Conservation (phyloP, 331 rosid species). For the Dryas integrifolia region DNA sequence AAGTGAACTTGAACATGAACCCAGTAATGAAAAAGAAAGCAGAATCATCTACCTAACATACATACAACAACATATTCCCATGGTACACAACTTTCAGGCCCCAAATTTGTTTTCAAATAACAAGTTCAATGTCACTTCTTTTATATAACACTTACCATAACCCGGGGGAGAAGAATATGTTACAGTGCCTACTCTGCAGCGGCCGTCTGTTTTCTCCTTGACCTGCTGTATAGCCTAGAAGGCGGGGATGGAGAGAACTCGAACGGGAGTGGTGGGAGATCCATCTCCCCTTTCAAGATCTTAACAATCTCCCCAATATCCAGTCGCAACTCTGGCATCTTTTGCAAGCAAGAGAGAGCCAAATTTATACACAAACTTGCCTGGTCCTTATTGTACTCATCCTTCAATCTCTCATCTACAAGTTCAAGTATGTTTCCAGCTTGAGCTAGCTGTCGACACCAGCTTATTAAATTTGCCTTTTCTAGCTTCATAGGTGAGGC, state of each 20-base stretch:
- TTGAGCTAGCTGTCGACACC: conserved; percentile 85
- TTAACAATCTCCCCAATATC: conserved; percentile 76
- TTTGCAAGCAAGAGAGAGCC: conserved; percentile 77
- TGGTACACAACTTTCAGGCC: conserved; percentile 20
- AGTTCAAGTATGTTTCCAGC: conserved; percentile 74
- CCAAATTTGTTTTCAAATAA: conserved; percentile 12
- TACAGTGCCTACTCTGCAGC: conserved; percentile 39
- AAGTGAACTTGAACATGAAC: conserved; percentile 4
- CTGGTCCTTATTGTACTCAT: conserved; percentile 68
- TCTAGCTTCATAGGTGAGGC: conserved; percentile 95
- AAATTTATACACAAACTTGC: conserved; percentile 77
- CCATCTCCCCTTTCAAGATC: conserved; percentile 86
- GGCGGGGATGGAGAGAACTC: conserved; percentile 93
- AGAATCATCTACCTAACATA: conserved; percentile 28
- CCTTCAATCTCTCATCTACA: conserved; percentile 73
- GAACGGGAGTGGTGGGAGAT: conserved; percentile 65
- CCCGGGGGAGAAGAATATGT: conserved; percentile 22
- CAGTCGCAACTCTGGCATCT: conserved; percentile 82
- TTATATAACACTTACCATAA: conserved; percentile 26
- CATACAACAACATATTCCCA: conserved; percentile 29
- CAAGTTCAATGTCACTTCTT: conserved; percentile 16
- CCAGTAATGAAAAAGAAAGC: conserved; percentile 19
- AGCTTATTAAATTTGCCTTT: conserved; percentile 85
- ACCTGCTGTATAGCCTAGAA: conserved; percentile 61
- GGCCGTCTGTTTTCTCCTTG: conserved; percentile 59